Base-by-base conservation (phyloP, 1,284 basidiomycete species). In the Ganoderma sp. region DNA sequence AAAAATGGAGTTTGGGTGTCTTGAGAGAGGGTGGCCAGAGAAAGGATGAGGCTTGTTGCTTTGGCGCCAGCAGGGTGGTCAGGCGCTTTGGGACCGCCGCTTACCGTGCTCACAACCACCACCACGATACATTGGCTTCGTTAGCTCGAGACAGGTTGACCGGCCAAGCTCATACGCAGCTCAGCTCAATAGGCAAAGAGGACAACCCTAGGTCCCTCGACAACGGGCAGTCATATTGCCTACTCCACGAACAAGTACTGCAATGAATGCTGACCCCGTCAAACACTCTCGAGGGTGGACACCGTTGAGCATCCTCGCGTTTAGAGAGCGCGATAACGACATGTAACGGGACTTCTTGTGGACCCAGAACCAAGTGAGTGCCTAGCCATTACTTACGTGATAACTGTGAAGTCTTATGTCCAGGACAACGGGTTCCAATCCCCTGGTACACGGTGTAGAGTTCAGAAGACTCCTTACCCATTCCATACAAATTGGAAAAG, bases 121-220 rank as follows among this genome's bases (percentile, higher is more conserved):
- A 39, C 61, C 61, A 39, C 48, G 61, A 39, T 32, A 50, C 50
- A 39, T 28, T 25, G 17, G 37, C 19, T n/a, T 54, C 32, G 45
- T 22, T 12, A 63, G 17, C 62, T 52, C 45, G 3, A 14, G 15
- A 43, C 43, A 14, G 17, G 9, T 34, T 22, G 48, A 42, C 25
- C n/a, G 8, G 19, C 59, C 28, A 54, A 15, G 12, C 14, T 34
- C 32, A 56, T 28, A 32, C 2, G 12, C 17, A 22, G 22, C 14
- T 25, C 48, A 50, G 48, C 22, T 50, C n/a, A n/a, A 50, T 25
- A 10, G 22, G 9, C 9, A 9, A 3, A 52, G 8, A 14, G 32
- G 32, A n/a, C 54, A 34, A 34, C 32, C 52, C 54, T 34, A 56
- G 28, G 32, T 32, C 32, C 54, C 34, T 39, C 17, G 37, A 6